Evolutionary conservation across 345 rosid genomes (phyloP), one percentile per base, ranked within the genome.

Genomic region (Hibiscus mutabilis): DNA sequence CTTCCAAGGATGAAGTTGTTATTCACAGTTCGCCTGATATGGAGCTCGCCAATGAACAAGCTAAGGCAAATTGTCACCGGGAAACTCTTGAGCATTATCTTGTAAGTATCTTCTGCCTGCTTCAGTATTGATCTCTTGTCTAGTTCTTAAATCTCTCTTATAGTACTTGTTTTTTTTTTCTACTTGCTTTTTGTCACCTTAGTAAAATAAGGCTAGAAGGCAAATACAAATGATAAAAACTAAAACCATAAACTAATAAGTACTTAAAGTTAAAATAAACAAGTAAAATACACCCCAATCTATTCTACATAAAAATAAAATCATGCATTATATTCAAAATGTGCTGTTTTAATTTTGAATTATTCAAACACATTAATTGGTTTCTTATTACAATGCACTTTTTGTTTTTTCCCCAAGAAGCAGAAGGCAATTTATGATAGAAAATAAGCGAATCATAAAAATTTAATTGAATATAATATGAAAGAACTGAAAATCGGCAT

Each of bases 61-160:
- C 80, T 60, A 84, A 73, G 74, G 80, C 85, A 69, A 84, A 78
- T 74, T 76, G 77, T 83, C 89, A 82, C 47, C 90, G 99, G 99
- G 97, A 89, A 79, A 85, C 82, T 76, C 97, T 95, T 44, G 97
- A 92, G 79, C 84, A 75, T 77, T 95, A 92, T 86, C 86, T 95
- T 82, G 99, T 95, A 47, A 53, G 89, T 90, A 77, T 69, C 77
- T 35, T 78, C 73, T 70, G 40, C 77, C 63, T 75, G 29, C 61
- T 63, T 70, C 49, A 35, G 18, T 69, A 75, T 70, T 11, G 37
- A 0, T 35, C 6, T 6, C 40, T 35, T 35, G 8, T 35, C 40
- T 6, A 35, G 40, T 35, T 35, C 40, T 35, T 5, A 14, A 18
- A 2, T 27, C 18, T 66, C 3, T 35, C 66, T 24, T 25, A 10